Evolutionary conservation across 2,329 filamentous ascomycete species (phyloP).

Genomic region (Arthroderma sp.): DNA sequence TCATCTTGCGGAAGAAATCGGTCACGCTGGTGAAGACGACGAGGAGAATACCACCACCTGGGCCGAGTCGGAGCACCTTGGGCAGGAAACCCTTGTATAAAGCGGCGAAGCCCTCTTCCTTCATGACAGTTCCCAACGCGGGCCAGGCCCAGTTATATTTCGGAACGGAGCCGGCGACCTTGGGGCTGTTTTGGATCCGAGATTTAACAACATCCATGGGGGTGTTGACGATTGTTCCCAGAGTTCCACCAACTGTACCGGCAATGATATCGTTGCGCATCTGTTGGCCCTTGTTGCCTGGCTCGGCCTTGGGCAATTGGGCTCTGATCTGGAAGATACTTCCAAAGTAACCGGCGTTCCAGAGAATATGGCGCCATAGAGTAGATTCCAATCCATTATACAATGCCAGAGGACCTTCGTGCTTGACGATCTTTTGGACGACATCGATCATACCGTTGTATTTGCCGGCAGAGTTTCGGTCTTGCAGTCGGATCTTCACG

Average conservation of each 20-base stretch:
- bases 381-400: slow-evolving; percentile 97
- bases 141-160: slow-evolving; percentile 99
- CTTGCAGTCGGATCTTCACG: slow-evolving; percentile 95
- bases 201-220: slow-evolving; percentile 97
- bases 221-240: slow-evolving; percentile 86
- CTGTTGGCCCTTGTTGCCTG: slow-evolving; percentile 58
- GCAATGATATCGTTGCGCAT: slow-evolving; percentile 79
- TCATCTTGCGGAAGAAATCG: slow-evolving; percentile 75
- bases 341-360: slow-evolving; percentile 95
- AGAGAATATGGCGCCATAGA: slow-evolving; percentile 85
- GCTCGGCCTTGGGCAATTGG: slow-evolving; percentile 63
- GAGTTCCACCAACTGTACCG: slow-evolving; percentile 75
- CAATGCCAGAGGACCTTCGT: slow-evolving; percentile 73
- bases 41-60: slow-evolving; percentile 49
- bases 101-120: slow-evolving; percentile 82
- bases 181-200: slow-evolving; percentile 86
- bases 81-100: slow-evolving; percentile 97
- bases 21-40: slow-evolving; percentile 39
- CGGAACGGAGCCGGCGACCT: slow-evolving; percentile 62
- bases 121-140: slow-evolving; percentile 69
- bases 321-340: slow-evolving; percentile 94
- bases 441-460: slow-evolving; percentile 43
- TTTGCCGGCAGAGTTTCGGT: slow-evolving; percentile 78
- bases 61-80: slow-evolving; percentile 72
- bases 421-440: slow-evolving; percentile 55